phyloP scores from a whole-genome alignment of 768 basidiomycete species.

The Leccinum rimulosum region DNA sequence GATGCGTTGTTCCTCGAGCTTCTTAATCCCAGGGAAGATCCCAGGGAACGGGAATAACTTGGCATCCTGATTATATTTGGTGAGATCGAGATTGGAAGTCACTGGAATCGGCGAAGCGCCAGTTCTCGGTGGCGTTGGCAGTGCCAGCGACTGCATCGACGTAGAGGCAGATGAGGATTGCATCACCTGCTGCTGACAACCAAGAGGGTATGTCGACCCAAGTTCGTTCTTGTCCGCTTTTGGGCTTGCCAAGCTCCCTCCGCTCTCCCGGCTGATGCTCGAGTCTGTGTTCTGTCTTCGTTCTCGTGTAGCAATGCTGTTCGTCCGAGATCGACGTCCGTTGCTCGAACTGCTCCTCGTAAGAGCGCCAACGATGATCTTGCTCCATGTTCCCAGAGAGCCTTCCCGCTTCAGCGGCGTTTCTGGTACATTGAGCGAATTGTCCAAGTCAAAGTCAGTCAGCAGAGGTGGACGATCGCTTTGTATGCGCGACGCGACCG shows the following conservation, averaged over 20 bases:
- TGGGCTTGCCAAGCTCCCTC: slow-evolving; percentile 62
- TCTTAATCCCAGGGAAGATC: slow-evolving; percentile 85
- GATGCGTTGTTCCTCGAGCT: slow-evolving; percentile 67
- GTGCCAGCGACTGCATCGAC: slow-evolving; percentile 58
- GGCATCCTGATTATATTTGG: slow-evolving; percentile 60
- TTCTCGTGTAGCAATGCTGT: slow-evolving; percentile 68
- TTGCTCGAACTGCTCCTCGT: slow-evolving; percentile 60
- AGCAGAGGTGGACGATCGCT: slow-evolving; percentile 56
- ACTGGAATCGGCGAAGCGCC: slow-evolving; percentile 78
- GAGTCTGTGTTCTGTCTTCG: slow-evolving; percentile 70
- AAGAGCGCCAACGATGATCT: slow-evolving; percentile 61
- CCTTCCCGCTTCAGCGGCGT: slow-evolving; percentile 58
- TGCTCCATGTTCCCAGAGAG: slow-evolving; percentile 64
- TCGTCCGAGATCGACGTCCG: slow-evolving; percentile 77
- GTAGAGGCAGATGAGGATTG: slow-evolving; percentile 69
- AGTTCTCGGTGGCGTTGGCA: slow-evolving; percentile 51
- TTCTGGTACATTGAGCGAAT: slow-evolving; percentile 40
- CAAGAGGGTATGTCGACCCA: slow-evolving; percentile 38
- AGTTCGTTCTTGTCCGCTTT: slow-evolving; percentile 55
- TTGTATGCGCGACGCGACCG: slow-evolving; percentile 59
- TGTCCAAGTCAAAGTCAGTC: slow-evolving; percentile 52
- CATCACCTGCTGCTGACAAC: slow-evolving; percentile 49
- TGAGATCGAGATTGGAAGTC: slow-evolving; percentile 64
- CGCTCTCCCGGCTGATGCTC: slow-evolving; percentile 72
- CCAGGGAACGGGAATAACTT: slow-evolving; percentile 93